These are phyloP conservation scores for Panicum hallii DNA, from an alignment of 202 grass and related monocot species.

Conservation along the genomic window DNA sequence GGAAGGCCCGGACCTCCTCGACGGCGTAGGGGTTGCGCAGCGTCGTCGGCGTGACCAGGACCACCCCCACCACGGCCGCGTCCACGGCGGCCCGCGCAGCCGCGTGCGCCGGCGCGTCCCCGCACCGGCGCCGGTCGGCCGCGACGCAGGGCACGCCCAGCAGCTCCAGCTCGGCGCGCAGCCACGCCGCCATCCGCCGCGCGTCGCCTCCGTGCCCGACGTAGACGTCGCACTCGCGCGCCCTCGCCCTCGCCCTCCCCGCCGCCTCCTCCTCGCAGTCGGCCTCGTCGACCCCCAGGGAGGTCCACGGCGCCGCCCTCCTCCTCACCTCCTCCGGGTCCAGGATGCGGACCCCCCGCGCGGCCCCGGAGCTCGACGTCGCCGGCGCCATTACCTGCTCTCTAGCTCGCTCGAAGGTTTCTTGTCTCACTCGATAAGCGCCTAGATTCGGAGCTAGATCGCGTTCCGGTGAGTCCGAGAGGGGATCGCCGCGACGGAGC, in stretches of 20 bases:
- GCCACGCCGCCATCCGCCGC: slow-evolving; percentile 52
- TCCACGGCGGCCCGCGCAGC: slow-evolving; percentile 51
- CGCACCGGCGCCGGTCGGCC: slow-evolving; percentile 36
- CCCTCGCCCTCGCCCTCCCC: slow-evolving; percentile 1
- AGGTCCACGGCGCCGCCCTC: background rate
- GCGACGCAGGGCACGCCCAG: slow-evolving; percentile 53
- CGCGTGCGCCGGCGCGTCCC: slow-evolving; percentile 37
- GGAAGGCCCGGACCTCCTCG: slow-evolving; percentile 65
- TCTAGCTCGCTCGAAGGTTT: background rate
- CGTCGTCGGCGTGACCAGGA: slow-evolving; percentile 49
- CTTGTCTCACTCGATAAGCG: background rate
- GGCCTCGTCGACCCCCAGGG: background rate
- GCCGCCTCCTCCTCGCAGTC: background rate
- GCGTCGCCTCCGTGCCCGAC: slow-evolving; percentile 39
- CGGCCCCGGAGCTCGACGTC: background rate
- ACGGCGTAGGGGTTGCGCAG: slow-evolving; percentile 48
- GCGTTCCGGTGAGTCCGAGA: background rate
- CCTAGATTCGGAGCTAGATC: background rate
- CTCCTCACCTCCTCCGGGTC: background rate
- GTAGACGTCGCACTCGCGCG: slow-evolving; percentile 57
- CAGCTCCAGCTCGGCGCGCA: slow-evolving; percentile 63
- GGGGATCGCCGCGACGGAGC: background rate
- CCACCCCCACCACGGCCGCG: slow-evolving; percentile 38
- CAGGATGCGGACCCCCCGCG: slow-evolving; percentile 4
- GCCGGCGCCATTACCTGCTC: background rate